These are phyloP conservation scores for Leccinum pachyderme DNA, from an alignment of 1,284 basidiomycete genomes.

Conservation along the genomic window DNA sequence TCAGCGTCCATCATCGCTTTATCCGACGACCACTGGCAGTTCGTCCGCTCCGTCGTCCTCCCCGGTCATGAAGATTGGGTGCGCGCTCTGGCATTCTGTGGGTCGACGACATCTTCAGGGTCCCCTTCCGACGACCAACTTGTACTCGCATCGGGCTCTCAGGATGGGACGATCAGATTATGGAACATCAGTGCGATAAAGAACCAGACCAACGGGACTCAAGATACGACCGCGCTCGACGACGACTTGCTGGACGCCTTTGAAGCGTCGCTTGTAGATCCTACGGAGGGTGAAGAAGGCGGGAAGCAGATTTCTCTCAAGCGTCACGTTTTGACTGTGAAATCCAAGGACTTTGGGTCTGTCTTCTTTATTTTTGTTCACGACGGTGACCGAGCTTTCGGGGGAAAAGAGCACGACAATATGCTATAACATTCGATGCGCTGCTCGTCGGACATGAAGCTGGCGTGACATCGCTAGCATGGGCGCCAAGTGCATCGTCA, in stretches of 20 bases:
- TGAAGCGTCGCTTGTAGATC: constrained; percentile 73
- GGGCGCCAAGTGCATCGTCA: constrained; percentile 47
- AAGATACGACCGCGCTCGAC: constrained; percentile 35
- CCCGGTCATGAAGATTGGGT: constrained; percentile 96
- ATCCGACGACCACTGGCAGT: constrained; percentile 37
- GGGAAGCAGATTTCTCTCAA: constrained; percentile 83
- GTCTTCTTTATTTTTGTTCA: background rate
- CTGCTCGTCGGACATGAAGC: constrained; percentile 91
- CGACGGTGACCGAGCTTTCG: constrained; percentile 3
- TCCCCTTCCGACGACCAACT: constrained; percentile 38
- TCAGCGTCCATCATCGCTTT: background rate
- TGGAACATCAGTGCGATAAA: constrained; percentile 68
- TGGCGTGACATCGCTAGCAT: constrained; percentile 83
- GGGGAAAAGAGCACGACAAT: constrained; percentile 52
- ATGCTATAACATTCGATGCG: constrained; percentile 85
- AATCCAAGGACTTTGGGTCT: constrained; percentile 50
- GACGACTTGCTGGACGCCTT: constrained; percentile 86
- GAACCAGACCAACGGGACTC: constrained; percentile 9
- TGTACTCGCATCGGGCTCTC: constrained; percentile 85
- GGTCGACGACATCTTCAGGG: constrained; percentile 17
- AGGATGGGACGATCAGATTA: constrained; percentile 87
- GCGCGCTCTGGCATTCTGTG: constrained; percentile 70
- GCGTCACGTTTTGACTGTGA: constrained; percentile 71
- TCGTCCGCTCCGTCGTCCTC: constrained; percentile 58
- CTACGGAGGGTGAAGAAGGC: constrained; percentile 64